Evolutionary conservation across 1,284 basidiomycete genomes (phyloP), one percentile per base, ranked within the genome.

Genomic region (Trichosporon faecale): DNA sequence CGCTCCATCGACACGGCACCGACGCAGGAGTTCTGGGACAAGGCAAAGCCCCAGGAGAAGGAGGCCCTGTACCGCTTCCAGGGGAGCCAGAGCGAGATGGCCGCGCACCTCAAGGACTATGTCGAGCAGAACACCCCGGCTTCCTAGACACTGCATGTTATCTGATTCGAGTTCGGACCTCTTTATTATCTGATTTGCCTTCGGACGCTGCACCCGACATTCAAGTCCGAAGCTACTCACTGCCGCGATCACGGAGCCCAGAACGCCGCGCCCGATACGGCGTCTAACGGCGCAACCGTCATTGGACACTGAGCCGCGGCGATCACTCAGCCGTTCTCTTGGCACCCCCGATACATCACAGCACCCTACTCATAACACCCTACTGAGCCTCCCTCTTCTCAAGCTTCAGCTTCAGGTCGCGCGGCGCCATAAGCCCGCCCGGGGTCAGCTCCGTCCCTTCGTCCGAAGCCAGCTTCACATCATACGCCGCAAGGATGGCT

Each of bases 361-460:
- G n/a, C n/a, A n/a, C n/a, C n/a, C n/a, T n/a, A n/a, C n/a, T n/a
- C n/a, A n/a, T n/a, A n/a, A n/a, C n/a, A n/a, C n/a, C n/a, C n/a
- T n/a, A n/a, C n/a, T n/a, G n/a, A n/a, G n/a, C n/a, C n/a, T n/a
- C n/a, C 52, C 52, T 27, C 23, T 27, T 57, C 52, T 29, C 64
- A 33, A 66, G 27, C 33, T 29, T 12, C 29, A 60, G 23, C 33
- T 60, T 31, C 31, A 57, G 35, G 37, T 66, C 35, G 21, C 49
- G 31, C 18, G 66, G 66, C 27, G 66, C 66, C 31, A 66, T 18
- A 1, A 66, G 52, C 3, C 66, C 66, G 11, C 66, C 66, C 6
- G 66, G 66, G 1, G 66, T 57, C n/a, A 66, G 33, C 35, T 66
- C n/a, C 11, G 35, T 66, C 9, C 52, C 52, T 6, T n/a, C 11